A percentile compares a stretch with the other conserved stretches of the same genome.
Conservation (phyloP, 805 yeast genomes). For the Saccharomycopsis lassenensis region DNA sequence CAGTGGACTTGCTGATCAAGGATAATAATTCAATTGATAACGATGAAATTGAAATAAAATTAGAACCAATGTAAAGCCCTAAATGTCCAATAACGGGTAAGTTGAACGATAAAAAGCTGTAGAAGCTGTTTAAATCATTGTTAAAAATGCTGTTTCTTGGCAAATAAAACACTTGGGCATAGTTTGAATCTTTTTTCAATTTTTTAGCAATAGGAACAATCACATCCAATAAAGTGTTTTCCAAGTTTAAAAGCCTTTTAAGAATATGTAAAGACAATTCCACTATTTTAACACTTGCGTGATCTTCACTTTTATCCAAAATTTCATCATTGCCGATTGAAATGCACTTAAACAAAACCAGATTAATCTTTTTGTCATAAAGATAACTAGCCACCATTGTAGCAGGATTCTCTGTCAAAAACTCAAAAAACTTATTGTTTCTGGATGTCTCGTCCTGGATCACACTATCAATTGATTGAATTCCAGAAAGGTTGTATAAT, state of each 20-base stretch:
- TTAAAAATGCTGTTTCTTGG: not conserved
- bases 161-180: not conserved
- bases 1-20: slow-evolving; percentile 37
- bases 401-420: slow-evolving; percentile 60
- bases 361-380: slow-evolving; percentile 48
- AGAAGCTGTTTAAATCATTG: slow-evolving; percentile 54
- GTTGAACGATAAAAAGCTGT: slow-evolving; percentile 60
- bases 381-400: slow-evolving; percentile 50
- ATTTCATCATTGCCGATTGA: slow-evolving; percentile 50
- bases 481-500: slow-evolving; percentile 39
- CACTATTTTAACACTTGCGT: slow-evolving; percentile 29
- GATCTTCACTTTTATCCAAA: slow-evolving; percentile 27
- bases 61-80: slow-evolving; percentile 61
- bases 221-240: slow-evolving; percentile 44
- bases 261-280: slow-evolving; percentile 34
- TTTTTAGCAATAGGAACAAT: slow-evolving; percentile 7
- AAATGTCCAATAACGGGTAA: slow-evolving; percentile 64
- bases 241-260: slow-evolving; percentile 36
- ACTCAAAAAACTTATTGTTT: slow-evolving; percentile 28
- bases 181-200: slow-evolving; percentile 1
- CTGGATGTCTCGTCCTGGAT: too few species aligned
- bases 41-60: slow-evolving; percentile 39
- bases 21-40: slow-evolving; percentile 43
- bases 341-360: slow-evolving; percentile 44
- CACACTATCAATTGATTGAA: too few species aligned